A percentile compares a stretch with the other conserved stretches of the same genome.
phyloP scores from a whole-genome alignment of 805 yeast genomes.

The Monosporozyma unispora region DNA sequence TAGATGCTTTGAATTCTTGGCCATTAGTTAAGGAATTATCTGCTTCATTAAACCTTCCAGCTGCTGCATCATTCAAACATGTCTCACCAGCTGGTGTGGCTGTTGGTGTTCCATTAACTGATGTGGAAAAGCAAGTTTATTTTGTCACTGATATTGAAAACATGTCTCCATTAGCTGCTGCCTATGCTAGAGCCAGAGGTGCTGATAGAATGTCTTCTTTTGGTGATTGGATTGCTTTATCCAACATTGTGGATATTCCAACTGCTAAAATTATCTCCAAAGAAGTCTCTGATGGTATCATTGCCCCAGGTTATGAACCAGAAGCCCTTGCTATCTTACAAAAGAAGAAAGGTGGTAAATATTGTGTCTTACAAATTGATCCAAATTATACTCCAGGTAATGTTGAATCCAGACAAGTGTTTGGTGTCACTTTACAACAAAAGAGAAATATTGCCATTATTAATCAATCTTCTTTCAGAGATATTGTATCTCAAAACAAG shows the following conservation, averaged over 20 bases:
- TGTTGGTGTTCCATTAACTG: conserved; percentile 86
- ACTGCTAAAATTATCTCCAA: conserved; percentile 95
- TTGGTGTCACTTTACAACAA: conserved; percentile 90
- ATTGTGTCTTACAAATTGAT: conserved; percentile 90
- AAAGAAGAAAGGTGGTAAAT: conserved; percentile 94
- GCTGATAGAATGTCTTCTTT: conserved; percentile 99
- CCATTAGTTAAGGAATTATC: conserved; percentile 94
- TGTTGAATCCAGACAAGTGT: conserved; percentile 85
- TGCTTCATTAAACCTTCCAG: conserved; percentile 88
- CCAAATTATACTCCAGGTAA: conserved; percentile 80
- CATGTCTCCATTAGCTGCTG: conserved; percentile 91
- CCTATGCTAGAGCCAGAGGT: conserved; percentile 98
- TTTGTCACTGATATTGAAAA: conserved; percentile 91
- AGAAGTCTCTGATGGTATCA: conserved; percentile 96
- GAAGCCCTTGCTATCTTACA: conserved; percentile 83
- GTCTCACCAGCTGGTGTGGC: conserved; percentile 99
- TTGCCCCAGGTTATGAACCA: conserved; percentile 92
- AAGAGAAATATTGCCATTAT: conserved; percentile 96
- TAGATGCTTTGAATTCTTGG: conserved; percentile 97
- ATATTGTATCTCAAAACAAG: conserved; percentile 81
- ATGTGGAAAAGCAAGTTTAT: conserved; percentile 86
- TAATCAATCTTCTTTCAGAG: conserved; percentile 81
- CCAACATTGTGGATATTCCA: conserved; percentile 90
- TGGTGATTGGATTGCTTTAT: conserved; percentile 95
- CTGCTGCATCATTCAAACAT: conserved; percentile 97